phyloP scores from a whole-genome alignment of 2,329 filamentous ascomycete genomes.

The Daldinia eschscholtzii region DNA sequence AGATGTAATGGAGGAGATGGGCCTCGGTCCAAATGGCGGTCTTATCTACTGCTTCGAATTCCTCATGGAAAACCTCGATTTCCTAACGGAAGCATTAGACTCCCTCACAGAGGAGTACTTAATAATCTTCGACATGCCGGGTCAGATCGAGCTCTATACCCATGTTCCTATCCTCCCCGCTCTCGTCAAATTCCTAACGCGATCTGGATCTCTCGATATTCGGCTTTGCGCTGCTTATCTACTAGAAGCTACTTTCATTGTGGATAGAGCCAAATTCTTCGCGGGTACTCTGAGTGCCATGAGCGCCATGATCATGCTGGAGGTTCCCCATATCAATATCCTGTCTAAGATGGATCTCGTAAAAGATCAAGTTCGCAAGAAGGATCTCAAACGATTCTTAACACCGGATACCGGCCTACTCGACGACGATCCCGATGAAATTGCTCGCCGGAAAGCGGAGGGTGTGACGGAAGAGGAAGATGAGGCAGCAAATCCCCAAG shows the following conservation, averaged over 20 bases:
- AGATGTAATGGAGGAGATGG: conserved; percentile 81
- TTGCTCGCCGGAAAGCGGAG: conserved; percentile 56
- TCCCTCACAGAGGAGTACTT: conserved; percentile 94
- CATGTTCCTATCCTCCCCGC: conserved; percentile 93
- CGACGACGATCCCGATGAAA: conserved; percentile 79
- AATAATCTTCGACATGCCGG: conserved; percentile 98
- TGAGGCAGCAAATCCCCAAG: conserved; percentile 70
- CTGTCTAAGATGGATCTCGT: conserved; percentile 98
- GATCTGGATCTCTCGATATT: conserved; percentile 85
- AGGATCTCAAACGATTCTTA: conserved; percentile 89
- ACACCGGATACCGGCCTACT: conserved; percentile 86
- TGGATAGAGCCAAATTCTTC: conserved; percentile 98
- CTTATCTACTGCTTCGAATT: conserved; percentile 83
- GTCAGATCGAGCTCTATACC: conserved; percentile 98
- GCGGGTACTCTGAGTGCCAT: conserved; percentile 95
- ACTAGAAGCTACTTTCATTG: conserved; percentile 93
- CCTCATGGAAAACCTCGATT: conserved; percentile 80
- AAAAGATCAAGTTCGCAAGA: conserved; percentile 87
- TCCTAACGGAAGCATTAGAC: conserved; percentile 75
- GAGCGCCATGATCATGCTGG: conserved; percentile 99
- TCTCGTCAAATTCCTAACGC: conserved; percentile 83
- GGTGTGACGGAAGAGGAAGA: conserved; percentile 61
- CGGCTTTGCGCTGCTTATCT: conserved; percentile 94
- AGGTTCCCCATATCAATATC: conserved; percentile 96
- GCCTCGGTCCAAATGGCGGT: conserved; percentile 77